Evolutionary conservation across 179 eudicot species (phyloP), one percentile per base, ranked within the genome.

Genomic region (Silene noctiflora): DNA sequence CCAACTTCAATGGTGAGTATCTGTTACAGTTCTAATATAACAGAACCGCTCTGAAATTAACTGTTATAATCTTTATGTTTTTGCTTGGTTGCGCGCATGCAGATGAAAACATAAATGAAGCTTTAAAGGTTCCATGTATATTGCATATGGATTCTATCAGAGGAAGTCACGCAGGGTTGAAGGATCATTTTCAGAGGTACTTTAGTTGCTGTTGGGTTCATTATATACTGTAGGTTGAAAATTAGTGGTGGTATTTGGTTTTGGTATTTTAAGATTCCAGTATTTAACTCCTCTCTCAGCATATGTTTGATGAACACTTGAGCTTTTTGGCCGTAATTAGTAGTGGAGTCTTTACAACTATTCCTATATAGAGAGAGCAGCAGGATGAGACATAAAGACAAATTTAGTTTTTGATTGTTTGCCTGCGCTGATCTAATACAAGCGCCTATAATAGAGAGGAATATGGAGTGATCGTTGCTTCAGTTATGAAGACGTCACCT

Each of bases 121-220:
- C 86, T 21, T 69, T 39, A 62, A 94, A 85, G 82, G 85, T 86
- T 67, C 98, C 98, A 25, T 91, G 96, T 85, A 91, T 94, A 78
- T 80, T 94, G 81, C 98, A 94, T 77, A 85, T 94, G 97, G 95
- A 94, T 82, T 94, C 98, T 75, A 90, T 94, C 71, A 80, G 85
- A 84, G 98, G 98, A 83, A 88, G 78, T 80, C 97, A 93, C 76
- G 62, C 84, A 63, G 97, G 96, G 33, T 80, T 94, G 19, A 85
- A 88, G 84, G 74, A 87, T 82, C 82, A 85, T 76, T 35, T 94
- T 56, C 92, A 88, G 82, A 84, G 95, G 98, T 93, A 87, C 68
- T 71, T 4, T 22, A 6, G 20, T 48, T 70, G 73, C 53, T 67
- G 7, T 67, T 59, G 72, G 17, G 16, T 73, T 29, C 17, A 19